phyloP scores from a whole-genome alignment of 441 rosid species.

The Arabidopsis lyrata region DNA sequence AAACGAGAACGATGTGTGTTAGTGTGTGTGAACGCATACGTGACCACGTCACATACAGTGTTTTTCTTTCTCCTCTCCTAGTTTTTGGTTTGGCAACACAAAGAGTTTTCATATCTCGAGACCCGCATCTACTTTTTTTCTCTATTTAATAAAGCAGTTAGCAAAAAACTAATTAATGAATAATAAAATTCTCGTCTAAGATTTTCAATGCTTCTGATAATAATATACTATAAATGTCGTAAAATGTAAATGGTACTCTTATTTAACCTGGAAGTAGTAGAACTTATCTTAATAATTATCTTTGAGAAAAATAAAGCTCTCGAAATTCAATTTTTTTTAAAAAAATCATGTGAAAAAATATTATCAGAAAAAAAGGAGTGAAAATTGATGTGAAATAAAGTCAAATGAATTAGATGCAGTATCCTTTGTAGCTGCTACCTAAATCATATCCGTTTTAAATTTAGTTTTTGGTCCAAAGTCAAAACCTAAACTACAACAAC shows the following conservation, averaged over 20 bases:
- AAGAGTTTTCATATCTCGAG: conserved; percentile 2
- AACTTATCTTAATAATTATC: neutral
- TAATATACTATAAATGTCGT: neutral
- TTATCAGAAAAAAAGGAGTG: too few species aligned
- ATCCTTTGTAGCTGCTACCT: conserved; percentile 27
- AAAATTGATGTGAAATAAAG: neutral
- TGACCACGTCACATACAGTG: conserved; percentile 22
- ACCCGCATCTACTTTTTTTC: conserved; percentile 30
- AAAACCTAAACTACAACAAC: conserved; percentile 35
- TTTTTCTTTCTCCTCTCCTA: neutral
- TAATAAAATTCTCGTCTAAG: neutral
- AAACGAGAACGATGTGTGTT: neutral
- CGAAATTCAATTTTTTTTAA: too few species aligned
- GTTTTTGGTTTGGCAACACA: neutral
- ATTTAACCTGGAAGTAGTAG: neutral
- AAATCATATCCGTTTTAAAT: conserved; percentile 15
- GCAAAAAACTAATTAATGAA: neutral
- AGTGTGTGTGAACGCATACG: conserved; percentile 20
- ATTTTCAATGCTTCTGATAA: neutral
- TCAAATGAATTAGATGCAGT: neutral
- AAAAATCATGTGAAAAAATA: too few species aligned
- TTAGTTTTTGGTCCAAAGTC: neutral
- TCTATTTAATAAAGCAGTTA: conserved; percentile 18
- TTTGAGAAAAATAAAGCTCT: neutral
- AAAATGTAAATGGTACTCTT: neutral